A percentile compares a stretch with the other conserved stretches of the same genome.
Evolutionary conservation across 345 rosid genomes (phyloP).

Genomic region (Eucalyptus paniculata): DNA sequence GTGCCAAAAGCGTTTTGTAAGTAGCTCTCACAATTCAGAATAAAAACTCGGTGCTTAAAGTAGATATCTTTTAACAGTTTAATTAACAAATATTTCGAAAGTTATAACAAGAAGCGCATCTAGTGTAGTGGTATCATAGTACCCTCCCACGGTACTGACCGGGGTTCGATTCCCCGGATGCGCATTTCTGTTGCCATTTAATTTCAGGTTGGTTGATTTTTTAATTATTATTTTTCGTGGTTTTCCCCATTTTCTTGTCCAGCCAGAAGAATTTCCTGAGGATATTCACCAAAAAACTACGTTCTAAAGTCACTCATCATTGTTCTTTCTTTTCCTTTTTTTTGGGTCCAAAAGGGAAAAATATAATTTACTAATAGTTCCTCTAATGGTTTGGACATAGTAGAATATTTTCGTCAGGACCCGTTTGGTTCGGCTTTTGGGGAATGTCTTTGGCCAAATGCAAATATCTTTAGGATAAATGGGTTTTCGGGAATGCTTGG

Average conservation of each 20-base stretch:
- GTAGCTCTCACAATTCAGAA: not conserved
- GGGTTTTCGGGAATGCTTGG: no score
- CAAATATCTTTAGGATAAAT: no score
- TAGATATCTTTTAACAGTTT: not conserved
- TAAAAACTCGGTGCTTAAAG: not conserved
- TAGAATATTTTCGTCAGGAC: not conserved
- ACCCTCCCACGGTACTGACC: slow-evolving; percentile 72
- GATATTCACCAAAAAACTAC: not conserved
- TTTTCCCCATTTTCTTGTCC: not conserved
- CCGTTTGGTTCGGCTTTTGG: no score
- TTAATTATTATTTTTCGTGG: not conserved
- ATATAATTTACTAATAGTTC: not conserved
- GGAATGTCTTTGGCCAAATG: no score
- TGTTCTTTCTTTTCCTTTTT: not conserved
- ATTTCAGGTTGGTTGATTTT: not conserved
- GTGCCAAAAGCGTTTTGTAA: not conserved
- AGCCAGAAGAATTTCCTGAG: not conserved
- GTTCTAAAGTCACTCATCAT: not conserved
- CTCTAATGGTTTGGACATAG: not conserved
- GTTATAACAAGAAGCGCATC: not conserved
- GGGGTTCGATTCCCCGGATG: slow-evolving; percentile 96
- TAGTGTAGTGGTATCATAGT: slow-evolving; percentile 38
- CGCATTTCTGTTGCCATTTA: slow-evolving; percentile 9
- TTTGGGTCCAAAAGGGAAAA: not conserved
- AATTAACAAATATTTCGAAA: not conserved